Evolutionary conservation across 2,329 filamentous ascomycete genomes (phyloP).

Genomic region (Monilinia vaccinii-corymbosi): DNA sequence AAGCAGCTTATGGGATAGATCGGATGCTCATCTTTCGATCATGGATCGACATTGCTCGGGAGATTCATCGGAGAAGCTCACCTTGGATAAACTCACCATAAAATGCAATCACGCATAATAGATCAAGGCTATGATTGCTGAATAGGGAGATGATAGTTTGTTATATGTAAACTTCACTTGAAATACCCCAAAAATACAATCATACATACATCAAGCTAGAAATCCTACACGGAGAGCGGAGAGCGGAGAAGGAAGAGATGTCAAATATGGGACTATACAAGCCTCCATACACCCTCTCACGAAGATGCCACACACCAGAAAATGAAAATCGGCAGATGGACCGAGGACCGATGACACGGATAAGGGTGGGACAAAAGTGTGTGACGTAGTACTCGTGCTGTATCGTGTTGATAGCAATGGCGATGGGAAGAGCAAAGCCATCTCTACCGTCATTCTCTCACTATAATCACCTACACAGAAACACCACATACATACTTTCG

Average conservation of each 20-base stretch:
- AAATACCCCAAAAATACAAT: too few species aligned
- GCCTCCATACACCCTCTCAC: background rate
- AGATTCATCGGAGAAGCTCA: background rate
- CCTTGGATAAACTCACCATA: background rate
- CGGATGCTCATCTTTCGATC: background rate
- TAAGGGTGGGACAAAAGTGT: background rate
- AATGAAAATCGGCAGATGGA: background rate
- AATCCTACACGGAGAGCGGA: background rate
- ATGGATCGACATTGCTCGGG: too few species aligned
- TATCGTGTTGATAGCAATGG: background rate
- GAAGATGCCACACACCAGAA: background rate
- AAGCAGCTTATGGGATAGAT: background rate
- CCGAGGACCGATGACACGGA: background rate
- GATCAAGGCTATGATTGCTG: background rate
- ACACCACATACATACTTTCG: background rate
- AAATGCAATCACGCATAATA: background rate
- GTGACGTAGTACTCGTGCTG: background rate
- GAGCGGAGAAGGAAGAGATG: background rate
- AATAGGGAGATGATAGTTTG: background rate
- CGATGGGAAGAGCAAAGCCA: background rate
- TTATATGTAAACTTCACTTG: too few species aligned
- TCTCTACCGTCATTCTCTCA: background rate
- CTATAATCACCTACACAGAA: background rate
- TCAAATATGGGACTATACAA: background rate
- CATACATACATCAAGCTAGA: background rate